phyloP scores from a whole-genome alignment of 2,329 filamentous ascomycete genomes.

The Tympanopsis confertula region DNA sequence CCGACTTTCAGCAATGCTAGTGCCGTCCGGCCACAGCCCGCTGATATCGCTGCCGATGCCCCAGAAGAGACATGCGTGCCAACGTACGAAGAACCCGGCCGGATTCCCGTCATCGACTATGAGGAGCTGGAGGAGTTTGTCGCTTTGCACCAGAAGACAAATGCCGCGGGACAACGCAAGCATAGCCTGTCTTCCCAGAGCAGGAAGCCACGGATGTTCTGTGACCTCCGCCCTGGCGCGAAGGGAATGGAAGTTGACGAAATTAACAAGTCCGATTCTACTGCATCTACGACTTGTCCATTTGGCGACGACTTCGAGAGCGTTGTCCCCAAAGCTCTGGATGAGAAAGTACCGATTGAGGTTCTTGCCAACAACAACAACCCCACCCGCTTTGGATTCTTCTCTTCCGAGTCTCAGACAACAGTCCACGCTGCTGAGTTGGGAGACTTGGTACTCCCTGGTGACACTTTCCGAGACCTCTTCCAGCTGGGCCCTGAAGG shows the following conservation, averaged over 20 bases:
- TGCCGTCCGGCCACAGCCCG: slow-evolving; percentile 16
- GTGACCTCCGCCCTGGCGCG: slow-evolving; percentile 32
- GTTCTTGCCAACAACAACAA: slow-evolving; percentile 10
- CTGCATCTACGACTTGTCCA: too few species aligned
- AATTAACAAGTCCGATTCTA: background rate
- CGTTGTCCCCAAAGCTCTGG: background rate
- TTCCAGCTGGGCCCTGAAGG: slow-evolving; percentile 50
- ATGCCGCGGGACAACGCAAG: slow-evolving; percentile 13
- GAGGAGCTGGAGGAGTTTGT: slow-evolving; percentile 58
- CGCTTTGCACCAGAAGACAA: slow-evolving; percentile 21
- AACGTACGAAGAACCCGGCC: slow-evolving; percentile 37
- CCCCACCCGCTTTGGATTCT: slow-evolving; percentile 51
- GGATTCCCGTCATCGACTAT: slow-evolving; percentile 51
- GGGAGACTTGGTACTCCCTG: slow-evolving; percentile 48
- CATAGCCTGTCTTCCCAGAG: slow-evolving; percentile 29
- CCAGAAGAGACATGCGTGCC: slow-evolving; percentile 30
- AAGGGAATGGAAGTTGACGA: slow-evolving; percentile 9
- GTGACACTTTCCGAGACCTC: slow-evolving; percentile 51
- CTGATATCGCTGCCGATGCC: background rate
- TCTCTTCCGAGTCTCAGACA: slow-evolving; percentile 53
- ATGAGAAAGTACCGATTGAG: background rate
- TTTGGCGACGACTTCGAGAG: background rate
- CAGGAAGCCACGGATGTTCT: slow-evolving; percentile 31
- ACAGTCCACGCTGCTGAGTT: slow-evolving; percentile 50
- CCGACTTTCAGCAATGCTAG: slow-evolving; percentile 48